These are phyloP conservation scores for Fraxinus nigra DNA, from an alignment of 305 asterid species.

Conservation along the genomic window DNA sequence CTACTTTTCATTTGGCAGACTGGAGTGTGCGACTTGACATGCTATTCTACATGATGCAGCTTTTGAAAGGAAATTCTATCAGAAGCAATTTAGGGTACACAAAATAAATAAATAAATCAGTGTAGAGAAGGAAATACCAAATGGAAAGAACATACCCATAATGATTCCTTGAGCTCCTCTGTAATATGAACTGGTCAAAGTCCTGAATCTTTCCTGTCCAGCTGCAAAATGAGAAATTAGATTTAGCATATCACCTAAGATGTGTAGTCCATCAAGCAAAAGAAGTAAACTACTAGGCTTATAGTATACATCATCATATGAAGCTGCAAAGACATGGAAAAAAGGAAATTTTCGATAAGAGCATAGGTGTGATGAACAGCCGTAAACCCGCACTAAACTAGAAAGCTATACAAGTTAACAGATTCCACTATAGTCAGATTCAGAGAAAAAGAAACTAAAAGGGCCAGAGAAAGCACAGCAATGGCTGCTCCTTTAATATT, in stretches of 20 bases:
- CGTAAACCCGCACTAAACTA: background rate
- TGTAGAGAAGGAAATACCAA: background rate
- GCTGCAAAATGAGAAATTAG: constrained; percentile 36
- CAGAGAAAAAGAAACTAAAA: background rate
- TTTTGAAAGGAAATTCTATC: background rate
- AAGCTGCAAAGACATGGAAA: background rate
- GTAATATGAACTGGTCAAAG: constrained; percentile 52
- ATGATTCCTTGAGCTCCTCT: constrained; percentile 61
- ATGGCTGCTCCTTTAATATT: background rate
- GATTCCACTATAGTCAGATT: background rate
- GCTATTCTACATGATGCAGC: background rate
- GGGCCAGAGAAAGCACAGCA: background rate
- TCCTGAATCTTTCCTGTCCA: constrained; percentile 61
- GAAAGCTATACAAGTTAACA: background rate
- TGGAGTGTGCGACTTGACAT: background rate
- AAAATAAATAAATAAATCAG: too few species aligned
- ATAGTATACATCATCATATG: background rate
- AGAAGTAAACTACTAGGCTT: constrained; percentile 1
- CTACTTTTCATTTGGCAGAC: background rate
- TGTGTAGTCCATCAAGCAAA: constrained; percentile 5
- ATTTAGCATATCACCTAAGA: background rate
- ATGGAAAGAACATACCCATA: constrained; percentile 38
- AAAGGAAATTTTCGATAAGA: background rate
- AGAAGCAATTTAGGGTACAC: background rate
- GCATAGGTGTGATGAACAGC: background rate